Conservation (phyloP, 2,329 filamentous ascomycete species). For the Aspergillus latus region DNA sequence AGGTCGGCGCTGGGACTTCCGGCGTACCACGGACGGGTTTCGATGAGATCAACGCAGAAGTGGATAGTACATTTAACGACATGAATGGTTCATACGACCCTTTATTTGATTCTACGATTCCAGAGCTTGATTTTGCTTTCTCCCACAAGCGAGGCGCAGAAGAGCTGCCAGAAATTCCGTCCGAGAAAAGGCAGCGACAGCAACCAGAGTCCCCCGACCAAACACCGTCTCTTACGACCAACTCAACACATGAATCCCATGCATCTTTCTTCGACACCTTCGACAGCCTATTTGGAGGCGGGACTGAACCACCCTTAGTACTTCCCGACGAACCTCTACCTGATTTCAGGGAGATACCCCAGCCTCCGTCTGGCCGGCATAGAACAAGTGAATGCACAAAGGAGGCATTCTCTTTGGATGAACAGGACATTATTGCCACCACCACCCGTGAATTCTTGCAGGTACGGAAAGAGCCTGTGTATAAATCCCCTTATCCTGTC, state of each 20-base stretch:
- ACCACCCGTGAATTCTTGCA: constrained; percentile 26
- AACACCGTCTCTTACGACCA: constrained; percentile 21
- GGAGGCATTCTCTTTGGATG: constrained; percentile 23
- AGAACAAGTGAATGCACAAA: constrained; percentile 23
- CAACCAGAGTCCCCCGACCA: constrained; percentile 17
- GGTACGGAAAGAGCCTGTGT: constrained; percentile 22
- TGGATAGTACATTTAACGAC: neutral
- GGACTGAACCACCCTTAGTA: constrained; percentile 12
- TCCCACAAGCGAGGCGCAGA: constrained; percentile 27
- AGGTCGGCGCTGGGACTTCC: neutral
- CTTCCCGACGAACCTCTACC: neutral
- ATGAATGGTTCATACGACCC: constrained; percentile 17
- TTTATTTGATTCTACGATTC: constrained; percentile 23
- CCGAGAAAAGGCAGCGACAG: constrained; percentile 23
- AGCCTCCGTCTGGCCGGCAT: neutral
- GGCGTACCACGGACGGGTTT: neutral
- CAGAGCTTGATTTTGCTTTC: constrained; percentile 20
- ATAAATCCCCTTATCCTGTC: constrained; percentile 35
- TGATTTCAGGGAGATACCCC: neutral
- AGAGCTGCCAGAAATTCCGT: constrained; percentile 17
- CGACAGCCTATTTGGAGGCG: constrained; percentile 24
- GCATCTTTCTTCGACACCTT: constrained; percentile 23
- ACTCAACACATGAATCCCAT: constrained; percentile 16
- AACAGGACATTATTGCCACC: constrained; percentile 25
- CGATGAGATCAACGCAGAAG: neutral